These are phyloP conservation scores for Tetrapisispora phaffii DNA, from an alignment of 805 yeast genomes.

Conservation along the genomic window DNA sequence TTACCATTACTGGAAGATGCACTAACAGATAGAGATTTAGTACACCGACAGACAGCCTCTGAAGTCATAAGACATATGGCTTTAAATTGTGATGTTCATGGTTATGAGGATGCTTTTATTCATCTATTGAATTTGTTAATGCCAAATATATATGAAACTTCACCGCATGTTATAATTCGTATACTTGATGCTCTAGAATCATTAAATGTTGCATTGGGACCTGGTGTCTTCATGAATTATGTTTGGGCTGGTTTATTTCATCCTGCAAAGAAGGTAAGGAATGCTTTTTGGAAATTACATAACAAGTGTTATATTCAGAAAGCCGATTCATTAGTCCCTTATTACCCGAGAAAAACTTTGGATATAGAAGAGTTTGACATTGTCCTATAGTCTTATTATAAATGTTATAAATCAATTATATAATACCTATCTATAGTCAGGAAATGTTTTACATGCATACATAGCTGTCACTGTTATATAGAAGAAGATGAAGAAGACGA, in stretches of 20 bases:
- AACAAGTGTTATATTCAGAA: constrained; percentile 67
- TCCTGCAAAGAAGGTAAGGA: constrained; percentile 80
- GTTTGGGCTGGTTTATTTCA: constrained; percentile 85
- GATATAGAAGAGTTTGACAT: constrained; percentile 44
- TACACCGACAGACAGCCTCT: constrained; percentile 93
- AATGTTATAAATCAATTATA: neutral
- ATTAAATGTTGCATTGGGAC: constrained; percentile 61
- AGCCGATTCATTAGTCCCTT: constrained; percentile 70
- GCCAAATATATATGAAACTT: constrained; percentile 88
- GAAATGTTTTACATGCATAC: neutral
- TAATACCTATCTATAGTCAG: neutral
- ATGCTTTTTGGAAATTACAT: constrained; percentile 76
- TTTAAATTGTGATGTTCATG: constrained; percentile 62
- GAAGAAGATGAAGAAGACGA: neutral
- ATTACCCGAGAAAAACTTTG: constrained; percentile 49
- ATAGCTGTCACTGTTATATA: too few relatives aligned
- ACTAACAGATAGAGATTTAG: constrained; percentile 77
- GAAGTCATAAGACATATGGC: constrained; percentile 77
- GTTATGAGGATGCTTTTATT: constrained; percentile 71
- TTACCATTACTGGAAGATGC: constrained; percentile 82
- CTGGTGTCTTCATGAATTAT: constrained; percentile 65
- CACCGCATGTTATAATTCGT: constrained; percentile 87
- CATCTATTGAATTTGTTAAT: constrained; percentile 72
- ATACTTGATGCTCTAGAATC: constrained; percentile 74
- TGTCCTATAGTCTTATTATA: constrained; percentile 14